Base-by-base conservation (phyloP, 345 rosid genomes). In the Sisymbrium irio region DNA sequence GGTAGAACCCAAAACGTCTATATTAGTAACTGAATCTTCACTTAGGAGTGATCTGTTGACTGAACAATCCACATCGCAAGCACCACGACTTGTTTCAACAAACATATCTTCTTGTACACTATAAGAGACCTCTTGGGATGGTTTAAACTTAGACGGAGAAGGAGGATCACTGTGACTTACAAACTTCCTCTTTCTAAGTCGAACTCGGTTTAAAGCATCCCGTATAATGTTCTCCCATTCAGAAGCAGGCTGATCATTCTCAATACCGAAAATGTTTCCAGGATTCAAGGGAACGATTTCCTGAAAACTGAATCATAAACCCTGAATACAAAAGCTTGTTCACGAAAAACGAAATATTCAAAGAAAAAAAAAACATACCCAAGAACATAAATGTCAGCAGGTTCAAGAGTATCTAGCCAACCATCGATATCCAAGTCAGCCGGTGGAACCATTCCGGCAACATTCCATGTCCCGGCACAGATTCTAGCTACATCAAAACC, bases 231-330 rank as follows among this genome's bases (percentile, higher is more conserved):
- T 85, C 84, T 89, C 98, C 98, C 98, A 94, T 72, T 75, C 85
- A 47, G 65, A 74, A 74, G 85, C 89, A 12, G 97, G 91, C 59
- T 89, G 91, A 72, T 62, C 88, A 74, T 91, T 86, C 82, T 91
- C 97, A 53, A 92, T 85, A 53, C 98, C 96, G 42, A 94, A 85
- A 60, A 94, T 83, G 59, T 91, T 94, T 74, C 91, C 98, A 30
- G 97, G 89, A 79, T 86, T 88, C 64, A 91, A 81, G 27, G 98
- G 97, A 67, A 94, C 95, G 12, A 94, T 88, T 78, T 94, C 98
- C 86, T 91, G 98, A 76, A 94, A 73, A 78, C 98, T 94, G 80
- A 3, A 68, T 55, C 65, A 57, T 49, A 33, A 42, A 44, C 20
- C 4, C 44, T 14, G 15, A 41, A 42, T 1, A 17, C 17, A 61